Base-by-base conservation (phyloP, 441 rosid species). In the Pelargonium citronellum region DNA sequence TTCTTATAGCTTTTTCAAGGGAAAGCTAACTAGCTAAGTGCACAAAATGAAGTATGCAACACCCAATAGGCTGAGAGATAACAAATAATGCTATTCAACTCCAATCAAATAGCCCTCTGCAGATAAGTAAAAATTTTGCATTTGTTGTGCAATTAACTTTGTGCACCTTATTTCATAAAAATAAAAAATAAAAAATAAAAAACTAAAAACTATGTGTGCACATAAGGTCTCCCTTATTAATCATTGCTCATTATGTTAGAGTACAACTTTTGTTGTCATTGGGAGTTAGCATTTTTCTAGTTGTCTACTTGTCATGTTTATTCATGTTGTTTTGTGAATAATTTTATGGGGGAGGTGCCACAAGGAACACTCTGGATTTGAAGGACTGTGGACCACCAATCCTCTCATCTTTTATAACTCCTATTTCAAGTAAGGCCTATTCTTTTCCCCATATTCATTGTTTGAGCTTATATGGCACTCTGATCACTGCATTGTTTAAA, bases 331-430 rank as follows among this genome's bases (percentile, higher is more conserved):
- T 49, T 11, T 16, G 20, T 24, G 1, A 11, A 10, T 12, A 11
- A 22, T 74, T 62, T 72, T 11, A 44, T 72, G 83, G 90, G 90
- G 90, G 8, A 82, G 88, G 71, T 83, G 88, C 78, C 90, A 84
- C 77, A 80, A 86, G 77, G 90, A 84, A 69, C 85, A 88, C 10
- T 86, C 88, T 9, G 90, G 90, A 62, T 86, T 84, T 63, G 87
- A 86, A 47, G 90, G 88, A 49, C 78, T 88, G 8, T 84, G 90
- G 90, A 84, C 90, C 55, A 69, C 62, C 55, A 80, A 83, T 64
- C 88, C 88, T 73, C 87, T 86, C 66, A 81, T 83, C 64, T 86
- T 84, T 63, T 88, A 83, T 67, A 86, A 86, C 75, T 81, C 86
- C 39, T 86, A 83, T 69, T 86, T 81, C 75, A 86, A 78, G 90